Conservation (phyloP, 2,329 filamentous ascomycete species). For the Phialophora verrucosa region DNA sequence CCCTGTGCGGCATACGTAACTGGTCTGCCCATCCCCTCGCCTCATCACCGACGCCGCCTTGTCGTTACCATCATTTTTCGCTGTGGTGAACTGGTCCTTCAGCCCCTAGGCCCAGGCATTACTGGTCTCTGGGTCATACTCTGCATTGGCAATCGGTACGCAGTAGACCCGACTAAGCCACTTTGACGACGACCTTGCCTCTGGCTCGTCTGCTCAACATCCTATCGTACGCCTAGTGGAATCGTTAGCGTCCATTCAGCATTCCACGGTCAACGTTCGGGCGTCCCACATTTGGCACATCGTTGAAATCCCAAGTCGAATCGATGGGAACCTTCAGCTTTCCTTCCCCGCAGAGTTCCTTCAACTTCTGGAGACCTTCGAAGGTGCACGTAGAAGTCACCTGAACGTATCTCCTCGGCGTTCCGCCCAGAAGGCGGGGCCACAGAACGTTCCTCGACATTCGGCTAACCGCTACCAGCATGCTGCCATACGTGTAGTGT, state of each 20-base stretch:
- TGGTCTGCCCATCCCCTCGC: slow-evolving; percentile 42
- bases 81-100: slow-evolving; percentile 42
- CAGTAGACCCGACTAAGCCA: background rate
- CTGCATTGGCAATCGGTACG: slow-evolving; percentile 45
- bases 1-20: slow-evolving; percentile 2
- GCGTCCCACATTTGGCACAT: slow-evolving; percentile 7
- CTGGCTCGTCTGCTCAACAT: slow-evolving; percentile 11
- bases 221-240: slow-evolving; percentile 8
- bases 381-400: slow-evolving; percentile 7
- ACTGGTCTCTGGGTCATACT: slow-evolving; percentile 50
- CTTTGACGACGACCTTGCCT: slow-evolving; percentile 18
- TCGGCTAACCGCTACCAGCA: slow-evolving; percentile 9
- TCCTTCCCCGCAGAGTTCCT: slow-evolving; percentile 5
- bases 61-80: background rate
- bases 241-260: background rate
- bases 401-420: slow-evolving; percentile 10
- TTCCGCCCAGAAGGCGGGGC: slow-evolving; percentile 1
- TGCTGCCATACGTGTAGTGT: slow-evolving; percentile 14
- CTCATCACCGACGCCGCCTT: slow-evolving; percentile 49
- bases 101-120: slow-evolving; percentile 48
- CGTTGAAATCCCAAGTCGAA: slow-evolving; percentile 10
- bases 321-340: slow-evolving; percentile 14
- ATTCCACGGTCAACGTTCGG: background rate
- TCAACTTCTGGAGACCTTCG: slow-evolving; percentile 9
- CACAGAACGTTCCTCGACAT: slow-evolving; percentile 14